Evolutionary conservation across 768 basidiomycete species (phyloP), one percentile per base, ranked within the genome.

Genomic region (Termitomyces sp.): DNA sequence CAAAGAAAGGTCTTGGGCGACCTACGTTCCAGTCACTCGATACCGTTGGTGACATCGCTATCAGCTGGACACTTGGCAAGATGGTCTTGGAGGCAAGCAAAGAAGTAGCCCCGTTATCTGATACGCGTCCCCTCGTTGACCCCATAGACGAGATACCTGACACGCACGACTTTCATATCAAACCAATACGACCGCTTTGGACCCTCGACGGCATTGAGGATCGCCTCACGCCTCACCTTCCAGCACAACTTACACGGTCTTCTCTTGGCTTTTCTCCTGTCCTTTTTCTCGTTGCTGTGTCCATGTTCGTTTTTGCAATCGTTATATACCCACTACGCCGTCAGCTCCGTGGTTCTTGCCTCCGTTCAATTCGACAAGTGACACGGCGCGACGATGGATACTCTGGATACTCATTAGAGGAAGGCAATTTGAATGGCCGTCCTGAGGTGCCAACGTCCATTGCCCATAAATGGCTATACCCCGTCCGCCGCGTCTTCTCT

Each of bases 1-100:
- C 80, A 58, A 79, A 79, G 70, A 97, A 97, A 69, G 91, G 92
- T 17, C 77, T 98, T 31, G 86, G 89, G 49, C 71, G 79, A 57
- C 89, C 92, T 8, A 75, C 82, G n/a, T 98, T 99, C 73, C n/a
- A n/a, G n/a, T n/a, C n/a, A n/a, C n/a, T n/a, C n/a, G n/a, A n/a
- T n/a, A n/a, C n/a, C n/a, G n/a, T n/a, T n/a, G n/a, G n/a, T n/a
- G n/a, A n/a, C n/a, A n/a, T n/a, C n/a, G n/a, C n/a, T n/a, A n/a
- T n/a, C n/a, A n/a, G n/a, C n/a, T n/a, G n/a, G n/a, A n/a, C n/a
- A n/a, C n/a, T n/a, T n/a, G n/a, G n/a, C n/a, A n/a, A n/a, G n/a
- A n/a, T n/a, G n/a, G n/a, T n/a, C n/a, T n/a, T n/a, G n/a, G n/a
- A n/a, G n/a, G n/a, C n/a, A n/a, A n/a, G n/a, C n/a, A n/a, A n/a